Evolutionary conservation across 768 basidiomycete species (phyloP).

Genomic region (Pleurotus pulmonarius): DNA sequence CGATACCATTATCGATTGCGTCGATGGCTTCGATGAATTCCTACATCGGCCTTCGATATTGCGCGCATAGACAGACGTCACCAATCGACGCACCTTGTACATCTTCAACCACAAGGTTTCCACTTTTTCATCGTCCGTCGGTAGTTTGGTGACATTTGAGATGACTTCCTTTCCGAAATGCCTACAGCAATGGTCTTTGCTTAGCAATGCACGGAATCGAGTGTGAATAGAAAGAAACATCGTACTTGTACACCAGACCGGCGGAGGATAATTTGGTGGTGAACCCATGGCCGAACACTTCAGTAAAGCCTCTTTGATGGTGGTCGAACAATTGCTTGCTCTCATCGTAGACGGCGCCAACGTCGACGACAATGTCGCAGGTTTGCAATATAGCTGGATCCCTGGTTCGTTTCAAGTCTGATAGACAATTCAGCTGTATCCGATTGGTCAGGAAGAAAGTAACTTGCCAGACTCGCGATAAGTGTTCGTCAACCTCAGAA

Average conservation of each 20-base stretch:
- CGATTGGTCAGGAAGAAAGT: background rate
- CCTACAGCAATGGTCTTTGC: slow-evolving; percentile 31
- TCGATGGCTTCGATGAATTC: slow-evolving; percentile 95
- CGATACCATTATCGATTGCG: slow-evolving; percentile 92
- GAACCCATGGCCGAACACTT: slow-evolving; percentile 87
- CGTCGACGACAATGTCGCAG: slow-evolving; percentile 95
- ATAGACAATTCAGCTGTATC: background rate
- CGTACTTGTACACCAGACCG: slow-evolving; percentile 93
- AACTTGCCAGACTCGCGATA: slow-evolving; percentile 72
- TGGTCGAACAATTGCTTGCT: slow-evolving; percentile 84
- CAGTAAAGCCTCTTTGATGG: slow-evolving; percentile 90
- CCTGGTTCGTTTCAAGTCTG: slow-evolving; percentile 68
- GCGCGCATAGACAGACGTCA: background rate
- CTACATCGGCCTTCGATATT: slow-evolving; percentile 26
- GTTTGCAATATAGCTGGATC: slow-evolving; percentile 68
- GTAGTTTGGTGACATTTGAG: slow-evolving; percentile 48
- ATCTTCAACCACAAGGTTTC: slow-evolving; percentile 81
- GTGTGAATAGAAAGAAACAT: slow-evolving; percentile 7
- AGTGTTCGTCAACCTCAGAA: slow-evolving; percentile 72
- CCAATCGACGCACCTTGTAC: slow-evolving; percentile 57
- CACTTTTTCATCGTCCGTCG: slow-evolving; percentile 58
- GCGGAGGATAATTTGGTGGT: slow-evolving; percentile 89
- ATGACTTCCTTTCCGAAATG: slow-evolving; percentile 91
- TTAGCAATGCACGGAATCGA: background rate
- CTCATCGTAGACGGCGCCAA: slow-evolving; percentile 89